phyloP scores from a whole-genome alignment of 1,139 yeast species.

The Spathaspora sp. region DNA sequence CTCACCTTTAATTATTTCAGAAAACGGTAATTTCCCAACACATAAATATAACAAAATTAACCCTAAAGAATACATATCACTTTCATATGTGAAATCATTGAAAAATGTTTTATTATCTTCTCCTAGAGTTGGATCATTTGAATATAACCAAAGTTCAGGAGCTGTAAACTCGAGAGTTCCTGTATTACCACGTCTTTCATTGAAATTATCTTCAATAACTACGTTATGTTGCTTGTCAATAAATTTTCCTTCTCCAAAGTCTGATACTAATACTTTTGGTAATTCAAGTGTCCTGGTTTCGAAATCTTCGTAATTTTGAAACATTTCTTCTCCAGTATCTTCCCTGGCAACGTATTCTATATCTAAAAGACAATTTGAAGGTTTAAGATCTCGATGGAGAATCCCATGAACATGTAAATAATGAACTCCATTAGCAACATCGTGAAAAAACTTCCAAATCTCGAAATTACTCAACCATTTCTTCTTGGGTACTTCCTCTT shows the following conservation, averaged over 20 bases:
- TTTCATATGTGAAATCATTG: conserved; percentile 59
- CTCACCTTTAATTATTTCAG: conserved; percentile 28
- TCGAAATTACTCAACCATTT: conserved; percentile 34
- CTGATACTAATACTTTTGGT: conserved; percentile 77
- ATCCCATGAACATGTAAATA: conserved; percentile 74
- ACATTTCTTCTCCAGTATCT: conserved; percentile 11
- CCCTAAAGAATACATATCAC: conserved; percentile 83
- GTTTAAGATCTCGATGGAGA: conserved; percentile 83
- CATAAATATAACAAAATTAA: conserved; percentile 74
- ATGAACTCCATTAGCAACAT: conserved; percentile 66
- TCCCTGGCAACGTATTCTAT: conserved; percentile 22
- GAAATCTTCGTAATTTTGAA: conserved; percentile 17
- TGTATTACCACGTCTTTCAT: conserved; percentile 59
- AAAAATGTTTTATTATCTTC: conserved; percentile 24
- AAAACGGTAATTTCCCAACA: conserved; percentile 66
- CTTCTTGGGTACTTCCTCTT: conserved; percentile 17
- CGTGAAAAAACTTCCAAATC: conserved; percentile 65
- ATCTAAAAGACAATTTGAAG: conserved; percentile 76
- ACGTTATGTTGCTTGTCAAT: conserved; percentile 42
- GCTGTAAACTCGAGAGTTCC: conserved; percentile 89
- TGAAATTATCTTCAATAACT: conserved; percentile 8
- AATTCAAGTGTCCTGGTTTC: conserved; percentile 30
- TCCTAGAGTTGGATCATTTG: conserved; percentile 22
- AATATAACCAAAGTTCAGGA: conserved; percentile 63
- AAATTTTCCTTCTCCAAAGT: conserved; percentile 86